These are phyloP conservation scores for Plasmodium coatneyi DNA, from an alignment of 169 alveolate genomes.

Conservation along the genomic window DNA sequence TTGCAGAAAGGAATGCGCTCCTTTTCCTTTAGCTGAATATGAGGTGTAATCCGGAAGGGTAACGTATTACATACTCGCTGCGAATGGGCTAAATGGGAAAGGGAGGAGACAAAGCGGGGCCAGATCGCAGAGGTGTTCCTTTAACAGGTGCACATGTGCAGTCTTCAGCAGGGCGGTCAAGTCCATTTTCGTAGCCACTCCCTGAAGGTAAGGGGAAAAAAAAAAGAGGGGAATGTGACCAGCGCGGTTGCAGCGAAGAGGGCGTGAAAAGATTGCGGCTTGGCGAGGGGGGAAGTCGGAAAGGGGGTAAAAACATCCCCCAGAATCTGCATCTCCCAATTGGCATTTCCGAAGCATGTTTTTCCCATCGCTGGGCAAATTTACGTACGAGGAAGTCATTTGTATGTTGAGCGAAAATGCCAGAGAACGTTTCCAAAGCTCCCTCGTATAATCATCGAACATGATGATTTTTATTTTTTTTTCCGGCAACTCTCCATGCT, in stretches of 20 bases:
- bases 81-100: not conserved
- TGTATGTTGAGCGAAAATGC: slow-evolving; percentile 60
- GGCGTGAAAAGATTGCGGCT: not conserved
- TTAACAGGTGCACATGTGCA: not conserved
- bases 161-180: not conserved
- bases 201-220: slow-evolving; percentile 42
- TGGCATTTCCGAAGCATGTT: not conserved
- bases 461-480: slow-evolving; percentile 60
- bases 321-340: not conserved
- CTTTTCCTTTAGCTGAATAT: not conserved
- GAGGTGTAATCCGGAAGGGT: not conserved
- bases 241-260: not conserved
- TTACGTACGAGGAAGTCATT: slow-evolving; percentile 65
- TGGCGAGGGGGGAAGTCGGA: not conserved
- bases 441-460: slow-evolving; percentile 75
- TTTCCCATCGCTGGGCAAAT: not conserved
- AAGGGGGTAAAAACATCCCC: not conserved
- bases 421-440: slow-evolving; percentile 64
- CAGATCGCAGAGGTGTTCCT: not conserved
- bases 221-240: not conserved
- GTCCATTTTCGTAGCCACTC: slow-evolving; percentile 74
- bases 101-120: not conserved
- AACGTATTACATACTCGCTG: not conserved
- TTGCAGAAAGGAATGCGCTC: not conserved
- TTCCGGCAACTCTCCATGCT: slow-evolving; percentile 12